These are phyloP conservation scores for Hortiboletus flavorubellus DNA, from an alignment of 768 basidiomycete genomes.

Conservation along the genomic window DNA sequence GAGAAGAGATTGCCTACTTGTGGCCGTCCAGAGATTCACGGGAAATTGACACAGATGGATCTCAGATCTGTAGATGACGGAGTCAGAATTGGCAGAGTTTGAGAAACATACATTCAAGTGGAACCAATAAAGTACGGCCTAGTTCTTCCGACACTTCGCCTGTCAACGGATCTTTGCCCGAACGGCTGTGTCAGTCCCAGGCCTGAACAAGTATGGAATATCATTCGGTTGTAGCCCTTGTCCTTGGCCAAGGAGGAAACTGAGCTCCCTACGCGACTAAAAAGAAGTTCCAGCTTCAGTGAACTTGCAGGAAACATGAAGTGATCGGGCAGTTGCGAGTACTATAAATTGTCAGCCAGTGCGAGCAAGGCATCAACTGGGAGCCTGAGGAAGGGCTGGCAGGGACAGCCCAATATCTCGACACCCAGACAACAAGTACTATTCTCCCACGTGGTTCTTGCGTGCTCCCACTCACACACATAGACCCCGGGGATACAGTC, in stretches of 20 bases:
- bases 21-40: conserved; percentile 33
- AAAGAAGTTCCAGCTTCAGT: conserved; percentile 13
- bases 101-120: conserved; percentile 23
- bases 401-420: conserved; percentile 14
- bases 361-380: conserved; percentile 7
- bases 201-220: neutral
- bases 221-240: neutral
- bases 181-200: conserved; percentile 1
- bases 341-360: conserved; percentile 14
- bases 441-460: conserved; percentile 24
- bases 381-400: conserved; percentile 6
- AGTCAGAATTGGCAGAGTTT: conserved; percentile 22
- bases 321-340: conserved; percentile 21
- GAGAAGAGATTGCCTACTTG: conserved; percentile 31
- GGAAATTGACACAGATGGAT: conserved; percentile 27
- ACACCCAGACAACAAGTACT: conserved; percentile 11
- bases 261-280: conserved; percentile 12
- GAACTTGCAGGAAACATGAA: conserved; percentile 8
- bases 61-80: conserved; percentile 33
- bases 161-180: conserved; percentile 6
- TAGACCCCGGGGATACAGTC: neutral
- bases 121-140: too few relatives aligned
- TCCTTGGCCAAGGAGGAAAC: conserved; percentile 3
- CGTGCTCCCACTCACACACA: conserved; percentile 21
- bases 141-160: too few relatives aligned